These are phyloP conservation scores for Cladosporium sp. DNA, from an alignment of 2,329 filamentous ascomycete species.

Conservation along the genomic window DNA sequence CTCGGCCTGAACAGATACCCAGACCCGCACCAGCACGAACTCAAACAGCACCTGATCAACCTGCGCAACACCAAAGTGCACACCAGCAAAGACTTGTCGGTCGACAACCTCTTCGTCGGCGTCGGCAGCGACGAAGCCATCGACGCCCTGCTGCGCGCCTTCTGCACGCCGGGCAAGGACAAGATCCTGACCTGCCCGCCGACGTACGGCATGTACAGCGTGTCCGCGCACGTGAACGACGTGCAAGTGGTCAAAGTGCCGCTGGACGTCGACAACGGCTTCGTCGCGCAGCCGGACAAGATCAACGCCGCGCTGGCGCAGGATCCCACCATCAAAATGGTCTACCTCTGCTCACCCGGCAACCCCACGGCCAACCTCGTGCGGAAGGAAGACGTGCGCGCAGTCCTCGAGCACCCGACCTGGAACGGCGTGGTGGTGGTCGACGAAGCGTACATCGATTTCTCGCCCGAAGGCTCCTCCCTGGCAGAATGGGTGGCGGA, in stretches of 20 bases:
- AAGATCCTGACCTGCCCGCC: slow-evolving; percentile 93
- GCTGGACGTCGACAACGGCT: slow-evolving; percentile 65
- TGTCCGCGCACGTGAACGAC: slow-evolving; percentile 93
- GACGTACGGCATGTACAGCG: slow-evolving; percentile 97
- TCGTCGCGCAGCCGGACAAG: slow-evolving; percentile 67
- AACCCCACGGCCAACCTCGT: slow-evolving; percentile 87
- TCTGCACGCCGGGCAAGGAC: slow-evolving; percentile 82
- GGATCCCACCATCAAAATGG: slow-evolving; percentile 71
- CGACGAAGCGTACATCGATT: slow-evolving; percentile 97
- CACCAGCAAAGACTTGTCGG: slow-evolving; percentile 67
- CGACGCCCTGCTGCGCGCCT: slow-evolving; percentile 87
- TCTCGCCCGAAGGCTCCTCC: slow-evolving; percentile 72
- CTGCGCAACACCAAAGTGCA: slow-evolving; percentile 83
- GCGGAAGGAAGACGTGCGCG: slow-evolving; percentile 67
- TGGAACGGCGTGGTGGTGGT: slow-evolving; percentile 95
- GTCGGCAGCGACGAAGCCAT: slow-evolving; percentile 97
- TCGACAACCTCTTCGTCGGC: slow-evolving; percentile 87
- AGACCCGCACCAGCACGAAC: slow-evolving; percentile 83
- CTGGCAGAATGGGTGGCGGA: slow-evolving; percentile 88
- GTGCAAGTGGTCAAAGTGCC: slow-evolving; percentile 83
- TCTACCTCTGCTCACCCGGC: slow-evolving; percentile 90
- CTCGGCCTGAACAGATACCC: slow-evolving; percentile 88
- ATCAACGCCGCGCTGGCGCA: slow-evolving; percentile 63
- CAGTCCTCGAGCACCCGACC: slow-evolving; percentile 75
- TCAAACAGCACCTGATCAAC: slow-evolving; percentile 83